phyloP scores from a whole-genome alignment of 1,284 basidiomycete species.

The Singerocomus inundabilis region DNA sequence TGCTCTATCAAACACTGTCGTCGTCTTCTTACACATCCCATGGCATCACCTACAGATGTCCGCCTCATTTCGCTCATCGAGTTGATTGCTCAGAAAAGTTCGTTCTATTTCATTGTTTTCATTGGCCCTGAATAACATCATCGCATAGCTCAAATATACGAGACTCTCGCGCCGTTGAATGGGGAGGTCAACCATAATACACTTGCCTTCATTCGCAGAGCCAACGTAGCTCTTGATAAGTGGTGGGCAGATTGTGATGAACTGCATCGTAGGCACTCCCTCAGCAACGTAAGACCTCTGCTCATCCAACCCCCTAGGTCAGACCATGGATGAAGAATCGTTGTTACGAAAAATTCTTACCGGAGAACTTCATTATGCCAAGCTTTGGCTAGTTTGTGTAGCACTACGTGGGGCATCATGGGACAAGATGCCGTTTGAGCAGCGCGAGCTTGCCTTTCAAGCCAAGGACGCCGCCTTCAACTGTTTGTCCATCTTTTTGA shows the following conservation, averaged over 20 bases:
- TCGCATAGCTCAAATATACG: conserved; percentile 78
- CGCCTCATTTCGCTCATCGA: conserved; percentile 85
- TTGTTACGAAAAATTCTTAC: conserved; percentile 83
- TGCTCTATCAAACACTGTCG: conserved; percentile 83
- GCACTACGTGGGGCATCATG: conserved; percentile 87
- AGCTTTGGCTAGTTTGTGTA: conserved; percentile 91
- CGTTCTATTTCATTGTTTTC: conserved; percentile 21
- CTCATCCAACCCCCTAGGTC: conserved; percentile 42
- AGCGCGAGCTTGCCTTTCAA: conserved; percentile 90
- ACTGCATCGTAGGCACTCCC: conserved; percentile 60
- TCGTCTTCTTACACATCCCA: conserved; percentile 75
- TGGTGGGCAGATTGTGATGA: conserved; percentile 89
- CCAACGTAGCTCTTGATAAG: conserved; percentile 80
- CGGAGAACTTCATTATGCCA: conserved; percentile 87
- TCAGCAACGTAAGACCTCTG: neutral
- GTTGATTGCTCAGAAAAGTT: conserved; percentile 88
- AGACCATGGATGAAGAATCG: conserved; percentile 80
- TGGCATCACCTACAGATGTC: conserved; percentile 87
- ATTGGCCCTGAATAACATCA: conserved; percentile 7
- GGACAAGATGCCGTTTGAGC: conserved; percentile 94
- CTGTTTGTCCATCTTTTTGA: conserved; percentile 79
- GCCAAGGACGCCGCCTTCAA: conserved; percentile 89
- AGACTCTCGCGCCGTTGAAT: conserved; percentile 82
- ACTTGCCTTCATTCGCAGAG: conserved; percentile 80
- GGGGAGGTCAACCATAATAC: conserved; percentile 85